Percentiles rank a stretch among this genome's conserved stretches.
These are phyloP conservation scores for Hawksworthiomyces lignivorus DNA, from an alignment of 2,329 filamentous ascomycete species.

Conservation along the genomic window DNA sequence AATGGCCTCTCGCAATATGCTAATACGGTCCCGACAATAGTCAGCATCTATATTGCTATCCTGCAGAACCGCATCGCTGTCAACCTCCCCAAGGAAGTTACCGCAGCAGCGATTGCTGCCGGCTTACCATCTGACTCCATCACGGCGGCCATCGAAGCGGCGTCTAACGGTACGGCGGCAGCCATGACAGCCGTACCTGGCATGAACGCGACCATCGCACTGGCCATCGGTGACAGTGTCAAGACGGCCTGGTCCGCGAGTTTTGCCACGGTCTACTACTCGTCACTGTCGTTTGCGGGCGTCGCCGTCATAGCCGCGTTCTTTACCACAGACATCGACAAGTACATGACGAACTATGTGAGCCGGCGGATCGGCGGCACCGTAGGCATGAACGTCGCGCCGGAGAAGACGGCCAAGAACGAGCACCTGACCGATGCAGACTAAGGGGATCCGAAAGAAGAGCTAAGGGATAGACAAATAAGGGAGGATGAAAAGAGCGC, in stretches of 20 bases:
- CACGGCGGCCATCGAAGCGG: background rate
- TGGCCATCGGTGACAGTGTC: conserved; percentile 1
- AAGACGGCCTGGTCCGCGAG: conserved; percentile 8
- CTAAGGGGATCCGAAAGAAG: too few species aligned
- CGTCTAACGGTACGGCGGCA: conserved; percentile 4
- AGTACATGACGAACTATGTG: conserved; percentile 9
- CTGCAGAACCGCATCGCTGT: conserved; percentile 6
- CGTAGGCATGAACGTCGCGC: conserved; percentile 8
- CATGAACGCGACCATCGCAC: conserved; percentile 8
- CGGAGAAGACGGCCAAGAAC: conserved; percentile 8
- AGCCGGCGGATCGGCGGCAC: conserved; percentile 11
- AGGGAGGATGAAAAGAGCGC: too few species aligned
- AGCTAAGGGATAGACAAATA: too few species aligned
- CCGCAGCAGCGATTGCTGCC: conserved; percentile 1
- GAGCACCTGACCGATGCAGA: conserved; percentile 17
- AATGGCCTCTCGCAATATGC: too few species aligned
- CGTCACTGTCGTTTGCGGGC: conserved; percentile 9
- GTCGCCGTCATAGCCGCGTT: conserved; percentile 10
- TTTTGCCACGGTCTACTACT: conserved; percentile 9
- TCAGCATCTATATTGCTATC: conserved; percentile 11
- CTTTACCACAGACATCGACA: conserved; percentile 9
- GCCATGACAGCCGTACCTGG: conserved; percentile 9
- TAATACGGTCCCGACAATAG: background rate
- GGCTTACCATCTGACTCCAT: conserved; percentile 8
- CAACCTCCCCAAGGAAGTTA: conserved; percentile 5